Base-by-base conservation (phyloP, 2,329 filamentous ascomycete species). In the Sporothrix curviconia region DNA sequence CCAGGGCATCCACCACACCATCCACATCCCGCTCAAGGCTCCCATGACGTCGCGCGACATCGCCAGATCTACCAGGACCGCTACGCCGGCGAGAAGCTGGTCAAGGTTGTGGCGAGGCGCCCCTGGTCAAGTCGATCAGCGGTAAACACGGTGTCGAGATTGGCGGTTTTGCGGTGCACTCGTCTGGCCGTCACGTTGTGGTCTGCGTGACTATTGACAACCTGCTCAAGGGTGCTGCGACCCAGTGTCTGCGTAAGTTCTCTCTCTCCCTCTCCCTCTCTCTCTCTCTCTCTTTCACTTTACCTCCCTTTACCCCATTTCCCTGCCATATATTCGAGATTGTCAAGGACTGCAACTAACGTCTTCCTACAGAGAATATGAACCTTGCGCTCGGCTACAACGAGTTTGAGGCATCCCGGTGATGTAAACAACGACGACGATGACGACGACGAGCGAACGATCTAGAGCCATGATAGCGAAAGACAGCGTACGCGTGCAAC, bases 161-260 rank as follows among this genome's bases (percentile, higher is more conserved):
- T 71, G 94, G 94, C 59, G 92, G 89, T 0, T 97, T 97, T 67
- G 91, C 90, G n/a, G 90, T 96, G 39, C 87, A 96, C 74, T 90
- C 83, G 64, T 85, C 83, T 22, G 92, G 92, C 58, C 94, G 91
- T 81, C 82, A 94, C 53, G 92, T 95, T 0, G 92, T 97, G n/a
- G 83, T 97, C 62, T 95, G 92, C 69, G 89, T 87, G 17, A 95
- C 89, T 3, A 96, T 96, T 67, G 92, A 96, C 73, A 96, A 96
- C 73, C 75, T 96, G 64, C 79, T 94, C 66, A 96, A 96, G 82
- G 92, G 92, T 60, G 92, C 92, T 55, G 89, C 89, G 7, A 96
- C 92, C 11, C 92, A 96, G 72, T 96, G 91, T 75, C 74, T 96
- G 71, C 92, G 87, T 90, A 80, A 80, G 87, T 86, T 52, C 57